Conservation (phyloP, 2,329 filamentous ascomycete species). For the Ceratocystis harringtonii region DNA sequence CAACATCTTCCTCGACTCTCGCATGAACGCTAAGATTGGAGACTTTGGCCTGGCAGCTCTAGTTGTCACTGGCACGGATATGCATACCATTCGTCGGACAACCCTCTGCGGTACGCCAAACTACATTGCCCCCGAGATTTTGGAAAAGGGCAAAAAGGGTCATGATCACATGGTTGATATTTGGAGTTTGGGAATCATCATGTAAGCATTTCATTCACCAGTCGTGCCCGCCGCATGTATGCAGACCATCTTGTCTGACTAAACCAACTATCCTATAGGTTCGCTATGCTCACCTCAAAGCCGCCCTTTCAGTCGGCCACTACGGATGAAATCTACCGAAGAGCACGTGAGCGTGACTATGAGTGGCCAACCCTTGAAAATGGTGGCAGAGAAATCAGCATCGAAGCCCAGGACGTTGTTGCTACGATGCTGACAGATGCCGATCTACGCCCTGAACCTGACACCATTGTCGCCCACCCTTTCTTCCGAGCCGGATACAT, state of each 20-base stretch:
- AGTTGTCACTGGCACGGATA: slow-evolving; percentile 79
- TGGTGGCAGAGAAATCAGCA: slow-evolving; percentile 49
- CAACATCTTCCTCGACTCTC: slow-evolving; percentile 83
- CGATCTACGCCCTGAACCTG: slow-evolving; percentile 58
- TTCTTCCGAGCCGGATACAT: slow-evolving; percentile 69
- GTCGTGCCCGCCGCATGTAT: background rate
- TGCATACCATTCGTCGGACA: slow-evolving; percentile 67
- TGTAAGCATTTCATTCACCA: slow-evolving; percentile 39
- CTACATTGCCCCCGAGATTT: slow-evolving; percentile 92
- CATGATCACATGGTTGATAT: slow-evolving; percentile 98
- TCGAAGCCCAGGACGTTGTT: slow-evolving; percentile 64
- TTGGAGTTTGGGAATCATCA: slow-evolving; percentile 95
- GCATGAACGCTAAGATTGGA: slow-evolving; percentile 97
- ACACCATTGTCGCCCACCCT: slow-evolving; percentile 61
- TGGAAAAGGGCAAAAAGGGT: slow-evolving; percentile 84
- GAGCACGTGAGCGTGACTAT: slow-evolving; percentile 56
- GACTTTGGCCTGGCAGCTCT: slow-evolving; percentile 93
- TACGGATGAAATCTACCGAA: slow-evolving; percentile 70
- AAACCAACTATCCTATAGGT: slow-evolving; percentile 35
- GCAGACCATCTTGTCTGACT: slow-evolving; percentile 7
- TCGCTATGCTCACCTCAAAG: slow-evolving; percentile 91
- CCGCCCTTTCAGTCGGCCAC: slow-evolving; percentile 91
- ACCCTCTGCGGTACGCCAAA: slow-evolving; percentile 96
- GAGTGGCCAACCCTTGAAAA: slow-evolving; percentile 59
- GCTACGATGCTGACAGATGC: slow-evolving; percentile 62